These are phyloP conservation scores for Arctium lappa DNA, from an alignment of 129 eudicot genomes.

Conservation along the genomic window DNA sequence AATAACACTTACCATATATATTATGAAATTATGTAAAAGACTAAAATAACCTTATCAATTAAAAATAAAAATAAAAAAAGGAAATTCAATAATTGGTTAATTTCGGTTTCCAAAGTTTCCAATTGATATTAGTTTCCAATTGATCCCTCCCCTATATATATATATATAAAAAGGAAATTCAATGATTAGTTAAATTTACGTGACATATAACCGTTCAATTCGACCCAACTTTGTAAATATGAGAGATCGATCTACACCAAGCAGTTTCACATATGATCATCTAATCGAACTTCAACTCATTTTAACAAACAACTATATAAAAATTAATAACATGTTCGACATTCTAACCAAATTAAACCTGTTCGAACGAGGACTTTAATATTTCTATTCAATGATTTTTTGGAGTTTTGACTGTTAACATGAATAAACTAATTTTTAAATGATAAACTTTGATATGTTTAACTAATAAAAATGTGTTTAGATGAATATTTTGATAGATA, in stretches of 20 bases:
- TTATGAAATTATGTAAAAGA: too few species aligned
- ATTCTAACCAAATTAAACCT: background rate
- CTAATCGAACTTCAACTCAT: background rate
- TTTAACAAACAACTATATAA: background rate
- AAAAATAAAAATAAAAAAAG: too few species aligned
- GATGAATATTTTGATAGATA: background rate
- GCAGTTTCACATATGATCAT: too few species aligned
- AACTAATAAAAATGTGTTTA: background rate
- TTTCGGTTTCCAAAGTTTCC: too few species aligned
- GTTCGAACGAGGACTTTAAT: background rate
- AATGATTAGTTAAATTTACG: too few species aligned
- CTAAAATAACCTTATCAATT: too few species aligned
- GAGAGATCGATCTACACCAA: background rate
- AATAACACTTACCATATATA: too few species aligned
- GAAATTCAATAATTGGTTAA: too few species aligned
- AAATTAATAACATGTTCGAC: background rate
- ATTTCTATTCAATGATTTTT: background rate
- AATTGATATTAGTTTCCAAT: too few species aligned
- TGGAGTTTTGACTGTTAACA: background rate
- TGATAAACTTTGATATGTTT: background rate
- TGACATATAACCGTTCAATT: background rate
- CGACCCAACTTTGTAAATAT: background rate
- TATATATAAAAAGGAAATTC: too few species aligned
- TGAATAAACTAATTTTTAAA: background rate
- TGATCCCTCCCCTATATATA: too few species aligned